Evolutionary conservation across 805 yeast genomes (phyloP), one percentile per base, ranked within the genome.

Genomic region (Saccharomyces cerevisiae): DNA sequence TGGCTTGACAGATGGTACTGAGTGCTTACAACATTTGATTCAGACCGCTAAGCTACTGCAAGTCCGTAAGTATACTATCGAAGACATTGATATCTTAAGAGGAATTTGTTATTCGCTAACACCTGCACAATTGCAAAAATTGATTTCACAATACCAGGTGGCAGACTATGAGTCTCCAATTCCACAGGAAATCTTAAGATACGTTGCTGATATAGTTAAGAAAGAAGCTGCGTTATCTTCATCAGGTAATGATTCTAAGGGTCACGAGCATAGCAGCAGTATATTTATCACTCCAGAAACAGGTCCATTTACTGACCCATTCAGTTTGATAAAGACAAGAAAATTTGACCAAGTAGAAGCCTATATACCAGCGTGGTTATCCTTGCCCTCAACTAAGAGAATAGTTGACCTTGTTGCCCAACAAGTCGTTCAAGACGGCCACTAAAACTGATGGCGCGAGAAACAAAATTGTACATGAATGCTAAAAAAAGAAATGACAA

Each of bases 81-180:
- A 86, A 56, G 99, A 94, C 71, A 87, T 92, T 64, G 90, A 86
- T 60, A 88, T 92, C 55, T 84, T 94, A 59, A 89, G 88, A 74
- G 98, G 94, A 66, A 90, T 94, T 62, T 94, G 99, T 75, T 87
- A 91, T 76, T 85, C 92, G 13, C 79, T 94, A 74, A 87, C 86
- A 65, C 97, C 99, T 27, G 83, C 87, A n/a, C 99, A 94, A 76
- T 84, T 94, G 62, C 98, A 94, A 75, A 89, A 89, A 71, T 76
- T 94, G 68, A 84, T 94, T 59, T 79, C 92, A 14, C 95, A 88
- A 68, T 94, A 95, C 68, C 83, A 83, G 58, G 87, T 86, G 59
- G 96, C 97, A 9, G 98, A 92, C 67, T 94, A 92, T 68, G 99
- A 94, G 74, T 81, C 89, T 1, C 97, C 98, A 47, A 84, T 92